Conservation (phyloP, 2,329 filamentous ascomycete genomes). For the Paracamarosporium sp. region DNA sequence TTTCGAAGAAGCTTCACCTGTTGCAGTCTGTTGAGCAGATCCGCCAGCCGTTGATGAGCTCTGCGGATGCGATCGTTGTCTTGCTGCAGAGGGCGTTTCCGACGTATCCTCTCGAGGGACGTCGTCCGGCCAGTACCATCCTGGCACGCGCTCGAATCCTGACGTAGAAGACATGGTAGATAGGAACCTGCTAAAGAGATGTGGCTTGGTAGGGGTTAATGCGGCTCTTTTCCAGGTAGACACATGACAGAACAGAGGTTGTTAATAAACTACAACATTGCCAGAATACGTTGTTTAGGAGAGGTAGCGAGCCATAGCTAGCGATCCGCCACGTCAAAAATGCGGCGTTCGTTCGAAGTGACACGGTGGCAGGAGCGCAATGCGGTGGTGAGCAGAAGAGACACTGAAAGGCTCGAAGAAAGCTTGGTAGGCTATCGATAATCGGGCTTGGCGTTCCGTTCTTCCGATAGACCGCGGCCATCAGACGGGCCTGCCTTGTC, state of each 20-base stretch:
- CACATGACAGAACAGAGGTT: conserved; percentile 20
- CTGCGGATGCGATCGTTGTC: conserved; percentile 20
- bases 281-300: conserved; percentile 12
- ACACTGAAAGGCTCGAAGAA: conserved; percentile 24
- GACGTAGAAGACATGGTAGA: conserved; percentile 51
- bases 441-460: background rate
- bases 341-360: conserved; percentile 22
- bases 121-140: conserved; percentile 57
- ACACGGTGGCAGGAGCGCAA: conserved; percentile 38
- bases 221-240: conserved; percentile 27
- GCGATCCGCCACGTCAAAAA: conserved; percentile 8
- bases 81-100: conserved; percentile 22
- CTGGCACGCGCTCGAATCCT: conserved; percentile 47
- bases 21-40: conserved; percentile 14
- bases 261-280: conserved; percentile 15
- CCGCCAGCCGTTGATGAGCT: conserved; percentile 20
- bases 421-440: conserved; percentile 13
- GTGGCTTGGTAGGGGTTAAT: conserved; percentile 21
- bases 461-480: background rate
- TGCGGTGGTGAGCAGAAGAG: conserved; percentile 17
- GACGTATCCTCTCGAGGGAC: conserved; percentile 42
- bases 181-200: conserved; percentile 1
- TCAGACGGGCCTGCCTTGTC: too few species aligned
- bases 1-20: conserved; percentile 22
- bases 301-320: background rate